Evolutionary conservation across 2,329 filamentous ascomycete species (phyloP), one percentile per base, ranked within the genome.

Genomic region (Colletotrichum tanaceti): DNA sequence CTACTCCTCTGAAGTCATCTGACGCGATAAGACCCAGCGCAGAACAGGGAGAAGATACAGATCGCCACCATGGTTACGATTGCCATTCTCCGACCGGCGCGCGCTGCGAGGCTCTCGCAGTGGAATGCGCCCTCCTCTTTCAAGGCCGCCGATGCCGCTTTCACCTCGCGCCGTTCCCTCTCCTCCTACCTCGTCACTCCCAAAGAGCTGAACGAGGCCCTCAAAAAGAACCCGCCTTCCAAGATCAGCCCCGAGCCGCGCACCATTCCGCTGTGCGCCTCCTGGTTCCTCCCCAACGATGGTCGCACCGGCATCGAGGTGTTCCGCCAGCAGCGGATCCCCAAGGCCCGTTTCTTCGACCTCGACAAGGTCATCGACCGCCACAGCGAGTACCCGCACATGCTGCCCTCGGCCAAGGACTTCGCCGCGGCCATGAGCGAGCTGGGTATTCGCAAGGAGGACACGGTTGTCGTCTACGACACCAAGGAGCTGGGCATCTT

Each of bases 251-350:
- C 93, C 50, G 89, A 93, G 14, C 92, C 95, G 1, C 90, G 92
- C 73, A 91, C 97, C 50, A 90, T 99, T 62, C 93, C 96, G 3
- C 86, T 99, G 49, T 98, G 94, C 80, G 96, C 94, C 54, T 88
- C 93, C 28, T 99, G 96, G 96, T 99, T 98, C 77, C 88, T 99
- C 71, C 96, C 96, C 71, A 98, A 97, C 79, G 95, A 97, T 73
- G 88, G 88, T 62, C 90, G 94, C 70, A 92, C 88, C 58, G 96
- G 96, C 62, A 89, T 92, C 73, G 86, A 96, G 72, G 89, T 91
- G 50, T 99, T 95, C 84, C 88, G 90, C 73, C 87, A 93, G 77
- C 88, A 90, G 77, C 93, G 93, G 74, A 96, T 99, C 71, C 95
- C 94, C 24, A 90, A 91, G 75, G 91, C 96, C 1, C 92, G 94